Base-by-base conservation (phyloP, 768 basidiomycete genomes). In the Glaciozyma martinii region DNA sequence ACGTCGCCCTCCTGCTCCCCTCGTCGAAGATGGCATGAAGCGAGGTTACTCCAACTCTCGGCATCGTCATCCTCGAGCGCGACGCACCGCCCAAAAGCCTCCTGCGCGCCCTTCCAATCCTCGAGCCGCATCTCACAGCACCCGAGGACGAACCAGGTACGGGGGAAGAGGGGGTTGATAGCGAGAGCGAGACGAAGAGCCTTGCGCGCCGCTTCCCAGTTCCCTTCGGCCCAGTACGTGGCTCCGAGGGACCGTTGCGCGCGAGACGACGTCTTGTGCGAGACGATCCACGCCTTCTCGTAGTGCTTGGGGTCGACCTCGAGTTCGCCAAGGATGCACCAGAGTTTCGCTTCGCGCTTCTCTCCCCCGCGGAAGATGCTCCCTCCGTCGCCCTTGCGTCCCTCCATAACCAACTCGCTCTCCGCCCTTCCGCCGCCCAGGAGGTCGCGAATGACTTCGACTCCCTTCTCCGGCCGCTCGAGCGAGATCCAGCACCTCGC, bases 41-140 rank as follows among this genome's bases (percentile, higher is more conserved):
- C 95, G 67, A 99, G 79, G 76, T 99, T 99, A 72, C 87, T 94
- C 95, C 95, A 98, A 71, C 91, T 94, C 80, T 98, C 94, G 5
- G 84, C 90, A 73, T 99, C 93, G 70, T 98, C 95, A 64, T 93
- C 90, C 66, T 98, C 94, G 65, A 98, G 85, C 18, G 83, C 79
- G 1, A 97, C 92, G 71, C 90, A 91, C 19, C 93, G 81, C 57
- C 79, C 79, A 76, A 98, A 98, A 1, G 89, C 88, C 53, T 86
- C 84, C 61, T 84, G 83, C 3, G 89, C 94, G 18, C 84, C 86
- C 21, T 81, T 82, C 93, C 92, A 98, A 56, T 85, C 78, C 77
- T 95, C 89, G 64, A 80, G 72, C n/a, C 87, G 81, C 76, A 93
- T 84, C 67, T 81, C 85, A 5, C 91, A 85, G 71, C 94, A 97